Evolutionary conservation across 176 grass and related monocot genomes (phyloP), one percentile per base, ranked within the genome.

Genomic region (maize (Zea mays)): DNA sequence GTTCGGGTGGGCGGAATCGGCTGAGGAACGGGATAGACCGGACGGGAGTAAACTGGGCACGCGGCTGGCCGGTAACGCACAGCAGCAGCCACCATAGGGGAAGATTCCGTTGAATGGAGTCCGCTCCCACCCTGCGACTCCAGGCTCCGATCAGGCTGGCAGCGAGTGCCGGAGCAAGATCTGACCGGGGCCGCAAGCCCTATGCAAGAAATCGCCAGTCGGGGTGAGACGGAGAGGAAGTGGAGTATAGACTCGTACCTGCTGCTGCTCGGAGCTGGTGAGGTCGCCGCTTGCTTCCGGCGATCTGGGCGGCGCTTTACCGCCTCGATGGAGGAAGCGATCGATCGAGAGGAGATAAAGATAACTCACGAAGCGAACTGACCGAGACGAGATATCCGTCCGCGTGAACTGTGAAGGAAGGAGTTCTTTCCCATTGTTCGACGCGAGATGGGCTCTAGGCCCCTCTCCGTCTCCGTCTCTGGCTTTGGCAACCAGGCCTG

Each of bases 121-220:
- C 8, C 16, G 36, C 9, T 17, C 5, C 11, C 6, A 5, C 36
- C 10, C 8, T 7, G 51, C 17, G 51, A 57, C 5, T 64, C 8
- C 43, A 50, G 58, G 27, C 14, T 16, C 33, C 57, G 74, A 49
- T 50, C 15, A 45, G 16, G 21, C 48, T 17, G 35, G 10, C 67
- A 5, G 50, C 27, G 37, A 78, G 57, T 40, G n/a, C 27, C 59
- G 7, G 40, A n/a, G 68, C 5, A 27, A 78, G 83, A 85, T 85
- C 83, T 85, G 76, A 8, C 49, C 34, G 66, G 7, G 50, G 67
- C 5, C 5, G 3, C 57, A 7, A 9, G 9, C 36, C 60, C 5
- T 67, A 37, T 15, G 15, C 36, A 39, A 5, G 50, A 8, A 74
- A 67, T 61, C 56, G 44, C 67, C 10, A 6, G 7, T 42, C 41